Percentiles rank a stretch among this genome's conserved stretches.
Evolutionary conservation across 2,329 filamentous ascomycete genomes (phyloP).

Genomic region (Talaromyces sp.): DNA sequence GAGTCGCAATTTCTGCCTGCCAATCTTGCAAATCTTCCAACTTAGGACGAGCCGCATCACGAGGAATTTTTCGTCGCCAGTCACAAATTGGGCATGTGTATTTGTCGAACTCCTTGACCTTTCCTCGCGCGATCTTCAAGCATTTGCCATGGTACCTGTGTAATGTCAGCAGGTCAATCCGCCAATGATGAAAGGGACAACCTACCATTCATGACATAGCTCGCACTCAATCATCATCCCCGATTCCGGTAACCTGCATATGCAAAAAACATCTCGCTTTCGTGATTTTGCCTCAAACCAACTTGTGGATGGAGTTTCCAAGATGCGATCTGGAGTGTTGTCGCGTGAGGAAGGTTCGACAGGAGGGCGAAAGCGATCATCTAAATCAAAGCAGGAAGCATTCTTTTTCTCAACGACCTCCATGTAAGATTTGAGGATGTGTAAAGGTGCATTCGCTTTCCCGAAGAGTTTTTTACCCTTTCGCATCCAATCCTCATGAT

Average conservation of each 20-base stretch:
- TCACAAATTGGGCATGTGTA: conserved; percentile 98
- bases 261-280: conserved; percentile 86
- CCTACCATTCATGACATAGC: conserved; percentile 93
- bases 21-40: conserved; percentile 82
- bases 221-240: conserved; percentile 99
- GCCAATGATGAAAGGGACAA: conserved; percentile 18
- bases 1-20: conserved; percentile 71
- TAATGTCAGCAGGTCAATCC: background rate
- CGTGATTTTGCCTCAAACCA: conserved; percentile 50
- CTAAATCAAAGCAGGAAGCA: conserved; percentile 82
- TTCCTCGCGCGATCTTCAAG: conserved; percentile 92
- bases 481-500: conserved; percentile 98
- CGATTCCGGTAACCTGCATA: conserved; percentile 86
- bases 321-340: conserved; percentile 58
- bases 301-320: conserved; percentile 40
- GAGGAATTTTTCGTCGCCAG: conserved; percentile 93
- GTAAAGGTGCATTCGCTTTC: conserved; percentile 93
- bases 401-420: conserved; percentile 89
- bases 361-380: conserved; percentile 81
- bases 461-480: conserved; percentile 97
- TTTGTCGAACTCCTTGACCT: conserved; percentile 97
- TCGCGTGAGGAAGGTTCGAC: conserved; percentile 90
- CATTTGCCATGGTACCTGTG: conserved; percentile 94
- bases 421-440: conserved; percentile 93
- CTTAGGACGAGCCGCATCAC: conserved; percentile 91